Evolutionary conservation across 495 filamentous ascomycete species (phyloP).

Genomic region (Penicillium tannophilum): DNA sequence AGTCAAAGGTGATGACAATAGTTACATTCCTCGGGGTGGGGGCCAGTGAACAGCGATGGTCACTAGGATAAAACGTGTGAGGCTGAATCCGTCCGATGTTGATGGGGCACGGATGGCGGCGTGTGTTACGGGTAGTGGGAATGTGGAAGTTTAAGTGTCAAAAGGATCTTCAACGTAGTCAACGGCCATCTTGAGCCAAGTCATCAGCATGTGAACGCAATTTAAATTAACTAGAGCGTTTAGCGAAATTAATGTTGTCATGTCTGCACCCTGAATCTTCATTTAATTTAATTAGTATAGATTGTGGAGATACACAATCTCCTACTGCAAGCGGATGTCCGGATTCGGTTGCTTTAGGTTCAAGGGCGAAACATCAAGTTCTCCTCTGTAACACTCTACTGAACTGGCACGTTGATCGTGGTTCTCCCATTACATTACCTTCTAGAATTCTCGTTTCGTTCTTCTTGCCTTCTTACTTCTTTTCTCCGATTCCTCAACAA

Average conservation of each 20-base stretch:
- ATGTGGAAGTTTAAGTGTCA: background rate
- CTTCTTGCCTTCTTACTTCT: background rate
- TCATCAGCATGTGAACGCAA: background rate
- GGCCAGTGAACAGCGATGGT: background rate
- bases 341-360: slow-evolving; percentile 24
- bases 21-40: background rate
- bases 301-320: background rate
- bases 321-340: slow-evolving; percentile 30
- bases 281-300: background rate
- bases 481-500: background rate
- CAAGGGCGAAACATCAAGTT: slow-evolving; percentile 12
- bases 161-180: background rate
- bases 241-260: background rate
- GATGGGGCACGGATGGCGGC: background rate
- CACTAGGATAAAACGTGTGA: background rate
- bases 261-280: background rate
- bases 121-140: background rate
- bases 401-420: slow-evolving; percentile 2
- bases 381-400: slow-evolving; percentile 10
- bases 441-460: background rate
- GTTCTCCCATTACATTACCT: background rate
- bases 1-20: background rate
- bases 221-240: background rate
- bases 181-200: background rate
- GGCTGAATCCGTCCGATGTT: background rate